Percentiles rank a stretch among this genome's conserved stretches.
Conservation (phyloP, 441 rosid genomes). For the Theobroma grandiflorum region DNA sequence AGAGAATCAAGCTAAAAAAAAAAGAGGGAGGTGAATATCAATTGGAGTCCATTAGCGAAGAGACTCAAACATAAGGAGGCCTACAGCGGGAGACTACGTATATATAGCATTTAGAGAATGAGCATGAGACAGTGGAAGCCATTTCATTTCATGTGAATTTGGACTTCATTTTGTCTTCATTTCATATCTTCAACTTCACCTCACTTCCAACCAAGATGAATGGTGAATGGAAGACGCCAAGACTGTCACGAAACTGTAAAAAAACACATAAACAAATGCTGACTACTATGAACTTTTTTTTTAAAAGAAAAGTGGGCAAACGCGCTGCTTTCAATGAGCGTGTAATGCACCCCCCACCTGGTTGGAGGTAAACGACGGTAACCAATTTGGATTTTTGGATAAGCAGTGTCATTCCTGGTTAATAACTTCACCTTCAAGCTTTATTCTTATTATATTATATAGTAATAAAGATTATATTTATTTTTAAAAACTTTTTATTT, state of each 20-base stretch:
- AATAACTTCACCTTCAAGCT: neutral
- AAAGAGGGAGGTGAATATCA: neutral
- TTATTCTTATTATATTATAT: too few relatives aligned
- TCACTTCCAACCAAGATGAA: constrained; percentile 18
- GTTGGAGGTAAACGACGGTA: neutral
- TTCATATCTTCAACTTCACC: constrained; percentile 30
- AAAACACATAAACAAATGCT: neutral
- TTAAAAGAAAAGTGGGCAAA: neutral
- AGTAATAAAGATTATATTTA: too few relatives aligned
- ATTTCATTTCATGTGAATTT: constrained; percentile 62
- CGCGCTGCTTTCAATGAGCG: constrained; percentile 21
- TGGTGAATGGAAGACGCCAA: constrained; percentile 40
- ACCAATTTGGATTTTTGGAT: neutral
- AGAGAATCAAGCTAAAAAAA: neutral
- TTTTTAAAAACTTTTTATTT: too few relatives aligned
- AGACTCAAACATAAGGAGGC: constrained; percentile 45
- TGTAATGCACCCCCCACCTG: neutral
- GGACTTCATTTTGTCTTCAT: constrained; percentile 57
- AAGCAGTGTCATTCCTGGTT: neutral
- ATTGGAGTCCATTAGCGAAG: constrained; percentile 34
- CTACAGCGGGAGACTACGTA: constrained; percentile 34
- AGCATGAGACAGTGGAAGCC: constrained; percentile 3
- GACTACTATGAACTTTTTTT: neutral
- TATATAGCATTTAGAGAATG: constrained; percentile 50
- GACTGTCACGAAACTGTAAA: constrained; percentile 30